Evolutionary conservation across 331 rosid species (phyloP).

Genomic region (Telfairia occidentalis): DNA sequence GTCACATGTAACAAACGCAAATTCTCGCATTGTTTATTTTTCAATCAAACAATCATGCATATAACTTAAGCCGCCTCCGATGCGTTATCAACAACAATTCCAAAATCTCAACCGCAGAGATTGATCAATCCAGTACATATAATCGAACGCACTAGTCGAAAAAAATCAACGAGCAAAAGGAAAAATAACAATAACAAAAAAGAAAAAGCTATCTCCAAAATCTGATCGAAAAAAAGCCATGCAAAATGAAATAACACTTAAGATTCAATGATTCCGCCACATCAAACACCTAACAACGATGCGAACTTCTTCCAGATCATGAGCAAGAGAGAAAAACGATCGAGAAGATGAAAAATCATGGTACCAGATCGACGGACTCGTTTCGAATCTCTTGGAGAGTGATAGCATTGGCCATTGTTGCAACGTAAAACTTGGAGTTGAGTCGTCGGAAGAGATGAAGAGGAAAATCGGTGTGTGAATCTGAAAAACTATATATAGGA

Average conservation of each 20-base stretch:
- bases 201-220: background rate
- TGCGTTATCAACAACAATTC: no score
- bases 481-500: no score
- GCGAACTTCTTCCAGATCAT: background rate
- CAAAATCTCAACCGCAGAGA: background rate
- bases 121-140: background rate
- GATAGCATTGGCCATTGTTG: slow-evolving; percentile 48
- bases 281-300: background rate
- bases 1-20: background rate
- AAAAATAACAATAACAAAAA: background rate
- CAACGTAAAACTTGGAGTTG: background rate
- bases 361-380: slow-evolving; percentile 76
- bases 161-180: no score
- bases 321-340: background rate
- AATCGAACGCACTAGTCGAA: background rate
- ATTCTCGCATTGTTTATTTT: background rate
- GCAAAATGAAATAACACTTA: background rate
- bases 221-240: slow-evolving; percentile 6
- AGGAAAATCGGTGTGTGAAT: background rate
- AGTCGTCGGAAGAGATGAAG: background rate
- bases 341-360: background rate
- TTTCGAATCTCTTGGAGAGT: slow-evolving; percentile 80
- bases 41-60: background rate
- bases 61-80: background rate
- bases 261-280: background rate